Evolutionary conservation across 257 asterid species (phyloP).

Genomic region (Primulina huaijiensis): DNA sequence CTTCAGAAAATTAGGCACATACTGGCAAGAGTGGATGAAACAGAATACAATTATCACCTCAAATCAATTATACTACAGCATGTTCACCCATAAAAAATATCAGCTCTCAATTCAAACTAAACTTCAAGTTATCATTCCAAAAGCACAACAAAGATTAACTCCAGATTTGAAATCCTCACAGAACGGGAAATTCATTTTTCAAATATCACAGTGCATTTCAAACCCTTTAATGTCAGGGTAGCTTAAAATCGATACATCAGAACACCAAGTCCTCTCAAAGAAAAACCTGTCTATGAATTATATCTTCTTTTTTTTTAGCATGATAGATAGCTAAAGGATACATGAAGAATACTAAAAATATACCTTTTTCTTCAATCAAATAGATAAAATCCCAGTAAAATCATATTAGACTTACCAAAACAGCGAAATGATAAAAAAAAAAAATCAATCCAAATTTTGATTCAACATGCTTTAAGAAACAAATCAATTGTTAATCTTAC

Average conservation of each 20-base stretch:
- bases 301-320: neutral
- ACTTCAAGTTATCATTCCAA: neutral
- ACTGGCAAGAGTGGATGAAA: neutral
- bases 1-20: neutral
- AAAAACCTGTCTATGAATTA: neutral
- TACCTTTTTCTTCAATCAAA: neutral
- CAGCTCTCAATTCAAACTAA: too few species aligned
- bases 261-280: neutral
- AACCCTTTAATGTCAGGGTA: neutral
- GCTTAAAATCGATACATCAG: neutral
- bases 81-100: neutral
- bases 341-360: neutral
- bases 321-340: neutral
- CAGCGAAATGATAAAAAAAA: neutral
- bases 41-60: neutral
- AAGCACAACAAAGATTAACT: too few species aligned
- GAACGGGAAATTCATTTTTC: neutral
- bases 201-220: neutral
- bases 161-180: too few species aligned
- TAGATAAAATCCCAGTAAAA: neutral
- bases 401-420: neutral
- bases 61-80: neutral
- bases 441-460: too few species aligned
- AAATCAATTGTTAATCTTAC: neutral
- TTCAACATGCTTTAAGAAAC: conserved; percentile 6